phyloP scores from a whole-genome alignment of 2,329 filamentous ascomycete genomes.

The Trichoderma sp. region DNA sequence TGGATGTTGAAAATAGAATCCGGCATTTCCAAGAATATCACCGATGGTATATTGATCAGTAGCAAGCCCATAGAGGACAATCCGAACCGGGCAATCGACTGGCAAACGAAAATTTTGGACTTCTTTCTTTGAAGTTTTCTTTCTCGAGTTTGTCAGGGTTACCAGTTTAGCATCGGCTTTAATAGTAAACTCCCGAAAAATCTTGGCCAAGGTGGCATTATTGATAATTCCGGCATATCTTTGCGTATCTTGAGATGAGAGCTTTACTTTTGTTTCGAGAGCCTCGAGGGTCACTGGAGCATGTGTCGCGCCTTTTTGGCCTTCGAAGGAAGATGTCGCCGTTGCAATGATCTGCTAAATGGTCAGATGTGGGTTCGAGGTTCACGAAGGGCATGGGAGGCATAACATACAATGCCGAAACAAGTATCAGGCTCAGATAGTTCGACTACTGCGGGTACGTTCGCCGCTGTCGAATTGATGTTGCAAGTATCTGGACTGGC shows the following conservation, averaged over 20 bases:
- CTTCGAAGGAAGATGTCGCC: neutral
- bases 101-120: accelerated
- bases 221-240: neutral
- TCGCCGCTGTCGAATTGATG: neutral
- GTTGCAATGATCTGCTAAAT: neutral
- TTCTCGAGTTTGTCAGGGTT: neutral
- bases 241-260: neutral
- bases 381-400: neutral
- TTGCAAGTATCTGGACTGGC: neutral
- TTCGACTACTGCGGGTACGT: neutral
- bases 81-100: neutral
- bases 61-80: neutral
- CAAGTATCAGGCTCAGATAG: neutral
- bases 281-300: neutral
- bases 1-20: neutral
- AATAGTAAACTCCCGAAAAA: neutral
- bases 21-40: neutral
- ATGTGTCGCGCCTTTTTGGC: neutral
- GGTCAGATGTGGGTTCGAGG: neutral
- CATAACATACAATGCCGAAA: neutral
- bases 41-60: neutral
- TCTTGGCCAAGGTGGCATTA: neutral
- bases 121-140: neutral
- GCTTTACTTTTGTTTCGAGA: neutral
- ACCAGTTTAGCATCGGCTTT: neutral